Evolutionary conservation across 2,329 filamentous ascomycete species (phyloP).

Genomic region (Pyricularia pennisetigena): DNA sequence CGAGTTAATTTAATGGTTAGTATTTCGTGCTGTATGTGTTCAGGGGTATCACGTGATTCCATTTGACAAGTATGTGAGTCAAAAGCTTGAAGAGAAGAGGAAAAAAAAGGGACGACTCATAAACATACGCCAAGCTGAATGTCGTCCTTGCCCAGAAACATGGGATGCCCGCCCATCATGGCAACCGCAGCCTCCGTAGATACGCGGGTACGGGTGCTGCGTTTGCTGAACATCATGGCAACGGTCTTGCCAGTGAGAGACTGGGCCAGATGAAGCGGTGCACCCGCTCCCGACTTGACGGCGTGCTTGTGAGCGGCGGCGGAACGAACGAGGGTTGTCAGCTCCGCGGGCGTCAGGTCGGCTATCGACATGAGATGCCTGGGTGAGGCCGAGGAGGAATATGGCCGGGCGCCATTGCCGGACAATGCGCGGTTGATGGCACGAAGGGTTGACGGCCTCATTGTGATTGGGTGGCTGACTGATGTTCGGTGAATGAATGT

Average conservation of each 20-base stretch:
- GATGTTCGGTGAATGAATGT: neutral
- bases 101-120: neutral
- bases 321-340: conserved; percentile 75
- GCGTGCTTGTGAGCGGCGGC: conserved; percentile 65
- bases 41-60: neutral
- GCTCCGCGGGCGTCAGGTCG: conserved; percentile 71
- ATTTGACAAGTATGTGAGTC: neutral
- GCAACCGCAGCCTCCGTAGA: conserved; percentile 87
- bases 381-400: conserved; percentile 26
- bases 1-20: neutral
- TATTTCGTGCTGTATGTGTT: neutral
- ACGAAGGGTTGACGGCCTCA: neutral
- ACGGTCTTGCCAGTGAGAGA: conserved; percentile 68
- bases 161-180: conserved; percentile 83
- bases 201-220: conserved; percentile 85
- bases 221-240: conserved; percentile 95
- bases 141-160: conserved; percentile 94
- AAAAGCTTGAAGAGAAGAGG: neutral
- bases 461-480: neutral
- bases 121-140: conserved; percentile 80
- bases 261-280: conserved; percentile 49
- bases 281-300: conserved; percentile 45
- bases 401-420: neutral
- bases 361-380: conserved; percentile 88
- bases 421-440: neutral